phyloP scores from a whole-genome alignment of 371 early-diverging fungal genomes.

The Mortierella polycephala region DNA sequence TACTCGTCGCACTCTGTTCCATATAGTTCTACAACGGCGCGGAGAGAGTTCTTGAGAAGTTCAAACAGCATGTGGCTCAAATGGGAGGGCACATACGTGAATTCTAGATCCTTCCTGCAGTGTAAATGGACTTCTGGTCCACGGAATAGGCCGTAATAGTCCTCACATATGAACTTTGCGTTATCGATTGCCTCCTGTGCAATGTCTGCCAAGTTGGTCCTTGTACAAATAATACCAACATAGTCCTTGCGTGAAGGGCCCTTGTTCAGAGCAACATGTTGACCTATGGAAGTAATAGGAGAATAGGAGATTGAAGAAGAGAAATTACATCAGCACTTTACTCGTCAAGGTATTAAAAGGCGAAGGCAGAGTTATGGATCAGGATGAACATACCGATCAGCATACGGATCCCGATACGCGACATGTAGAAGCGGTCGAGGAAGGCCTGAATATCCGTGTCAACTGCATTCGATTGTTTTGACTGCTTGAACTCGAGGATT shows the following conservation, averaged over 20 bases:
- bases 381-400: constrained; percentile 77
- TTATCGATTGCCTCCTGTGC: constrained; percentile 92
- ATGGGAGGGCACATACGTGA: constrained; percentile 97
- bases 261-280: constrained; percentile 80
- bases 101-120: constrained; percentile 87
- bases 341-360: too few relatives aligned
- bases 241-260: constrained; percentile 74
- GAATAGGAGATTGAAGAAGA: not conserved
- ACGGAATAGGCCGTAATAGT: constrained; percentile 86
- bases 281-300: constrained; percentile 58
- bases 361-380: not conserved
- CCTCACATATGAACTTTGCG: constrained; percentile 92
- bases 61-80: constrained; percentile 98
- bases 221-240: constrained; percentile 96
- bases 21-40: constrained; percentile 93
- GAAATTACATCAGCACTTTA: not conserved
- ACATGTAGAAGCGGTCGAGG: constrained; percentile 97
- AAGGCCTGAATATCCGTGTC: constrained; percentile 92
- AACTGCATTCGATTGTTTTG: constrained; percentile 64
- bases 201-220: constrained; percentile 82
- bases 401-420: constrained; percentile 98
- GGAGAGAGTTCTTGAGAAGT: constrained; percentile 93
- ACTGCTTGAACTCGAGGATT: constrained; percentile 90
- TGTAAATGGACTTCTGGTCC: constrained; percentile 87
- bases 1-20: constrained; percentile 90